Evolutionary conservation across 345 rosid genomes (phyloP), one percentile per base, ranked within the genome.

Genomic region (Hypericum androsaemum): DNA sequence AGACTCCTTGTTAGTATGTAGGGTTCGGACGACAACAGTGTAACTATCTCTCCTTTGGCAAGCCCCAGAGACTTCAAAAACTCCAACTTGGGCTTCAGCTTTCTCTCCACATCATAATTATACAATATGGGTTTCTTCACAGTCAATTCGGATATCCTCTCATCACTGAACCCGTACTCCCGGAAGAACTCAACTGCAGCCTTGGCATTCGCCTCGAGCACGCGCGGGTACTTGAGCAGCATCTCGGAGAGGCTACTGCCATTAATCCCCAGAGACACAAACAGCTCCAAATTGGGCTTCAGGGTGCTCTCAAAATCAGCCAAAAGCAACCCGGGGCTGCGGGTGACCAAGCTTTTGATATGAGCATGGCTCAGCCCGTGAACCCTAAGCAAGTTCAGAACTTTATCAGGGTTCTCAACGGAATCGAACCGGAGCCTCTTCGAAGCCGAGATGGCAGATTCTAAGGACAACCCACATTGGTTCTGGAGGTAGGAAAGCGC

Each of bases 21-120:
- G 6, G 57, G 67, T 35, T 43, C 47, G 38, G 37, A 0, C 5
- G 62, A 41, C 43, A 64, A 43, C 39, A 56, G 7, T 4, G 5
- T 43, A 13, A 45, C 67, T 39, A 63, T 10, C 37, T 56, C 56
- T 49, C 16, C 6, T 38, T 49, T 51, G 37, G 67, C 10, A 17
- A 63, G 37, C 12, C 67, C 61, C 44, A 56, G 38, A 5, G 61
- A 43, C 56, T 56, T 49, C 28, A 63, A 63, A 56, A 41, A 42
- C 12, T 63, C 61, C 41, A 64, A 44, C 52, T 64, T 64, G 10
- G 67, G 61, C 62, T 57, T 64, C 6, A 64, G 5, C 56, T 0
- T 38, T 8, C 46, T 43, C 15, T 44, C 41, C 11, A 28, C 41
- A 44, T 57, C 39, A 32, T 1, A 8, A 2, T 3, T 2, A 44